Evolutionary conservation across 2,329 filamentous ascomycete species (phyloP), one percentile per base, ranked within the genome.

Genomic region (Ophiocordyceps camponoti-floridani): DNA sequence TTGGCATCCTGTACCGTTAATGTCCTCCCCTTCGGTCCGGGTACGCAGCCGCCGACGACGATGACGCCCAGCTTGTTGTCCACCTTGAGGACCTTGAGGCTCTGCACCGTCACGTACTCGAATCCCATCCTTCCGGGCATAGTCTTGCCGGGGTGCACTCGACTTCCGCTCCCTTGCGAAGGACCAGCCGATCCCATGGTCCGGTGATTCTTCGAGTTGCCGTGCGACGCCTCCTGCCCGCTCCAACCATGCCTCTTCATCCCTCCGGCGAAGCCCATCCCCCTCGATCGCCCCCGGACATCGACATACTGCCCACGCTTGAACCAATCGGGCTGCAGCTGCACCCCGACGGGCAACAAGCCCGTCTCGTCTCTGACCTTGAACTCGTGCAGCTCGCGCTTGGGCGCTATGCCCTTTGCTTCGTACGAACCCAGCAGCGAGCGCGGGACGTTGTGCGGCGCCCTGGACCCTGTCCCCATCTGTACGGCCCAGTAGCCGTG

Each of bases 71-170:
- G 81, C 61, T 84, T 81, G 54, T 79, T 74, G 64, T 96, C 87
- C 31, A 94, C 81, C 69, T 86, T 81, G 60, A 98, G 66, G 44
- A 98, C 79, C 64, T 82, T 84, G 54, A 96, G 67, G 64, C 94
- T 95, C 72, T 95, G 88, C 47, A 91, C 73, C 42, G 91, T 98
- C 46, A 87, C 83, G 52, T 77, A 78, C 62, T 94, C 75, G 51
- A 82, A 84, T 50, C 91, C 91, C 91, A 98, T 96, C 47, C 85
- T 78, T 45, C 91, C 91, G 4, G 91, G 78, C 91, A 98, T 98
- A 67, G 87, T 91, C 77, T 98, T 98, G 48, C 91, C 91, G 0
- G 91, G 91, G 58, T 87, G 69, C 23, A 98, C 89, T 64, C 91
- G 78, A 50, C 85, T 93, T 66, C 91, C 91, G 59, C 83, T 80